Base-by-base conservation (phyloP, 345 rosid species). In the Pseudoturritis turrita region DNA sequence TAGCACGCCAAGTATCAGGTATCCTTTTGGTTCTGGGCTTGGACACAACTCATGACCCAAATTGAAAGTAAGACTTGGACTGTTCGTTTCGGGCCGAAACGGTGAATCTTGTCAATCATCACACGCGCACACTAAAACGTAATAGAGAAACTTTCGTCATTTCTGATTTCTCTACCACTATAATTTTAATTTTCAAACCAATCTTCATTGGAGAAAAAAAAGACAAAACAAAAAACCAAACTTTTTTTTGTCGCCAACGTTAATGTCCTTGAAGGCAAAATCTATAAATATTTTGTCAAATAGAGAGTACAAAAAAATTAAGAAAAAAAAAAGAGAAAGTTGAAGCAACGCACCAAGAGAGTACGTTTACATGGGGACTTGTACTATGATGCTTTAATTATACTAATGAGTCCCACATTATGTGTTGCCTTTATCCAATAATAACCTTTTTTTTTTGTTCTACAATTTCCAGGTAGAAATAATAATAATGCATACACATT, bases 321-420 rank as follows among this genome's bases (percentile, higher is more conserved):
- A 9, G 0, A 33, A 33, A 33, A 21, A 6, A 37, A 52, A 1
- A 55, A 43, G 21, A 41, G 37, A 33, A 40, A 36, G 63, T 19
- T 13, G 64, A 37, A 12, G 37, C 23, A 6, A 70, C 49, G 74
- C 28, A 49, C 13, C 40, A 36, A 36, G 58, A 35, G 35, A 10
- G 75, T 72, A 63, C 64, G 57, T 54, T 63, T 35, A 54, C 49
- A 63, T 64, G 77, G 77, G 77, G 29, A 64, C 71, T 64, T 73
- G 77, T 35, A 44, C 57, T 45, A 55, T 33, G 50, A 63, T 64
- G 23, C 61, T 55, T 72, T 44, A 45, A 45, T 55, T 55, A 54
- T 44, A 44, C 64, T 44, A 11, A 54, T 63, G 40, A 33, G 29
- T 49, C 77, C 71, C 76, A 53, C 58, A 73, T 63, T 44, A 53